Base-by-base conservation (phyloP, 2,329 filamentous ascomycete genomes). In the Colletotrichum graminicola region DNA sequence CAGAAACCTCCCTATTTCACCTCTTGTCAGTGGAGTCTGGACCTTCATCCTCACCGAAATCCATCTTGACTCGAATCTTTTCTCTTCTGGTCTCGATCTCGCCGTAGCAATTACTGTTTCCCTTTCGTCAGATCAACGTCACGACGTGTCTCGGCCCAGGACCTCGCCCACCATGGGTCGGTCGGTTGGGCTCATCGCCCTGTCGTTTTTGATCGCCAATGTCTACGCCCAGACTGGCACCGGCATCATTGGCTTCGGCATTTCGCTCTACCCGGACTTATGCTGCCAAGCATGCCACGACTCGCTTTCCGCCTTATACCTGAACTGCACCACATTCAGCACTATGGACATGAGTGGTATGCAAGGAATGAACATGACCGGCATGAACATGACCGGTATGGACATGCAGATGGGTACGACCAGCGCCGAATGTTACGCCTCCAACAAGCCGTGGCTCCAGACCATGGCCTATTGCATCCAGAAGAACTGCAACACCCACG, bases 391-490 rank as follows among this genome's bases (percentile, higher is more conserved):
- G 57, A n/a, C n/a, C n/a, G n/a, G n/a, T n/a, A n/a, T 59, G 60
- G 12, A 41, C 2, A 77, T 78, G 57, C 21, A 23, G 16, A 62
- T 51, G 39, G 55, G n/a, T 68, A 66, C 26, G 56, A 75, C 16
- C 63, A 74, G 5, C 62, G 74, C 77, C 0, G 75, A 76, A 1
- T 81, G 80, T 67, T 81, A 76, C 70, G 75, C 75, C 1, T 74
- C 69, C 14, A 79, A 80, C 32, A 72, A 62, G 7, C 73, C 74
- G 1, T 81, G 80, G 65, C 74, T 80, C 36, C 74, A 75, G 14
- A 80, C 79, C 3, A 76, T 81, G 75, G 79, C 80, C 0, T 75
- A 80, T 18, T 81, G 80, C 55, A 80, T 81, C 59, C 72, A 78
- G 59, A 78, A 75, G 10, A 77, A 80, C 62, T 81, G 80, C 49